phyloP scores from a whole-genome alignment of 805 yeast species.

The Ogataea degrootiae region DNA sequence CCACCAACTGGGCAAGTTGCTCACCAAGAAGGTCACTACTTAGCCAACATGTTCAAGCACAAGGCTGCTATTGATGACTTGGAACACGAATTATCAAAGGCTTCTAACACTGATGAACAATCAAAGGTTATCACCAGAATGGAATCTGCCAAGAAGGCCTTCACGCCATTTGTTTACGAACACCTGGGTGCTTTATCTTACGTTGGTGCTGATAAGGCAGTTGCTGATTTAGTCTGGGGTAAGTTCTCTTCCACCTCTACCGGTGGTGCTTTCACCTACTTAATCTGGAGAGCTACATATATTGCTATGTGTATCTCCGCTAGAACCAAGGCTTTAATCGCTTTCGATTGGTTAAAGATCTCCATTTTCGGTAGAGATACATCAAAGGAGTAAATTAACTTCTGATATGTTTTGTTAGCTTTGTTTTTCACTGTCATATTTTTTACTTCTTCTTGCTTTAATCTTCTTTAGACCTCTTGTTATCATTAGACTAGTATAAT shows the following conservation, averaged over 20 bases:
- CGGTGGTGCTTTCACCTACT: slow-evolving; percentile 51
- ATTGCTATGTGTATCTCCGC: slow-evolving; percentile 52
- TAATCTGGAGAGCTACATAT: slow-evolving; percentile 53
- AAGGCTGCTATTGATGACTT: slow-evolving; percentile 40
- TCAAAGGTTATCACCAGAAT: slow-evolving; percentile 40
- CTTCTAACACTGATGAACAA: slow-evolving; percentile 34
- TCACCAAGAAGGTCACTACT: slow-evolving; percentile 48
- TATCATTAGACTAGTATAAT: not conserved
- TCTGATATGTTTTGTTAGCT: not conserved
- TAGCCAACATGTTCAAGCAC: slow-evolving; percentile 39
- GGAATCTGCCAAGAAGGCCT: slow-evolving; percentile 25
- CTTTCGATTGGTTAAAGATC: slow-evolving; percentile 49
- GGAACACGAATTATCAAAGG: slow-evolving; percentile 35
- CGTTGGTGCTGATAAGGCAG: slow-evolving; percentile 54
- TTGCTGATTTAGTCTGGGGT: slow-evolving; percentile 55
- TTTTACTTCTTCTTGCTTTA: not conserved
- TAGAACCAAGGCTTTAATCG: slow-evolving; percentile 47
- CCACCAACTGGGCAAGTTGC: slow-evolving; percentile 59
- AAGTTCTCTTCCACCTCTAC: slow-evolving; percentile 43
- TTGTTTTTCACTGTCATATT: not conserved
- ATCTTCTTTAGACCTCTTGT: not conserved
- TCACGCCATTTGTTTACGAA: slow-evolving; percentile 39
- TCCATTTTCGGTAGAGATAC: slow-evolving; percentile 50
- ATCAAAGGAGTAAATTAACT: slow-evolving; percentile 39
- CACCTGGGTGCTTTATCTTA: slow-evolving; percentile 53